Conservation (phyloP, 2,329 filamentous ascomycete genomes). For the Fusarium sp. region DNA sequence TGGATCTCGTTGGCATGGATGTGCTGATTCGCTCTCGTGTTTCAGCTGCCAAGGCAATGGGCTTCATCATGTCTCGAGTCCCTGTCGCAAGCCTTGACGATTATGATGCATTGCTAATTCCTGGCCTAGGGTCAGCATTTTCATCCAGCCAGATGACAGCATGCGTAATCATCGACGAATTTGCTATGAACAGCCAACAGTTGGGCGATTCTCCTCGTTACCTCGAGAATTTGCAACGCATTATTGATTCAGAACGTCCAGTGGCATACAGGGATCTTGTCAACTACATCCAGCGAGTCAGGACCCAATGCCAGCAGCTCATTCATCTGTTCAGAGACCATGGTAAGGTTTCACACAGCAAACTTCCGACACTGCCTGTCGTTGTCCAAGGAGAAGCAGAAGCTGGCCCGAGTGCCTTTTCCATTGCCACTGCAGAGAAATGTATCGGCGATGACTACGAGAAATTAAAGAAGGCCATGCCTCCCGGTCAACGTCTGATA, state of each 20-base stretch:
- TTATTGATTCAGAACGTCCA: constrained; percentile 85
- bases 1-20: constrained; percentile 92
- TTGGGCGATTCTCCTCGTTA: constrained; percentile 62
- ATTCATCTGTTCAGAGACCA: constrained; percentile 92
- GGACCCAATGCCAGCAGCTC: constrained; percentile 90
- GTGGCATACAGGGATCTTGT: constrained; percentile 88
- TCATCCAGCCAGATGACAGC: constrained; percentile 88
- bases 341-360: constrained; percentile 79
- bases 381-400: constrained; percentile 93
- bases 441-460: constrained; percentile 88
- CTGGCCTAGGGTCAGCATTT: constrained; percentile 74
- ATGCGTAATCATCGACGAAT: constrained; percentile 88
- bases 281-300: constrained; percentile 86
- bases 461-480: constrained; percentile 85
- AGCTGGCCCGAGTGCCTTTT: constrained; percentile 92
- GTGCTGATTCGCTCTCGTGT: constrained; percentile 88
- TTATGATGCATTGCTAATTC: constrained; percentile 72
- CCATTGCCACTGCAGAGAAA: constrained; percentile 85
- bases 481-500: constrained; percentile 86
- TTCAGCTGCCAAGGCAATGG: constrained; percentile 86
- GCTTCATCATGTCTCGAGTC: constrained; percentile 81
- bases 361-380: constrained; percentile 83
- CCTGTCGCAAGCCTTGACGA: constrained; percentile 69
- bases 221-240: constrained; percentile 71
- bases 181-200: constrained; percentile 68